Base-by-base conservation (phyloP, 2,329 filamentous ascomycete genomes). In the Diaporthe sp. region DNA sequence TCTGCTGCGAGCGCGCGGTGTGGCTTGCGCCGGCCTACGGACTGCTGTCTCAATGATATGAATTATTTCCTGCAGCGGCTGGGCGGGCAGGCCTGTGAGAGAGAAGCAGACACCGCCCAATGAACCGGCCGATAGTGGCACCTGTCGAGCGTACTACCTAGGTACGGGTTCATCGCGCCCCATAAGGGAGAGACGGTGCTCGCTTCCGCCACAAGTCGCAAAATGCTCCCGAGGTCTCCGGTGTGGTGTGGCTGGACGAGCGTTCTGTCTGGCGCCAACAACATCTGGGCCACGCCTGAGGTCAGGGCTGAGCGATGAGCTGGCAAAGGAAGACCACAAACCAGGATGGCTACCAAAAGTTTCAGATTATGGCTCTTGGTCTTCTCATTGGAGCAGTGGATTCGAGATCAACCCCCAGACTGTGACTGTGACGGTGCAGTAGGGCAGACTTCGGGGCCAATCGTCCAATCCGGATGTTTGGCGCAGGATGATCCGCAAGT, bases 311-410 rank as follows among this genome's bases (percentile, higher is more conserved):
- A 53, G 30, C 19, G 51, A 50, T 70, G 73, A 63, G 61, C 56
- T 72, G 61, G 55, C 73, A 75, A 25, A 35, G 35, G 25, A 69
- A 39, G 25, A 32, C 42, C 44, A 42, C 59, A 50, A 35, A 55
- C 58, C 32, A 30, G 44, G 22, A 50, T 27, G 35, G 56, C 32
- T 39, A 59, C 25, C 15, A 32, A 32, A 50, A 55, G 73, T 70
- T 66, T 75, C 65, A 70, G 37, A 58, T 7, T 27, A n/a, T 55
- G n/a, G 32, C 47, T 56, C 15, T 55, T 44, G 30, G 25, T 55
- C 63, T 51, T 63, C 70, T 70, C 55, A 70, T 72, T 75, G 70
- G 70, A 51, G 61, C 61, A 65, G 53, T 39, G 50, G 39, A 39
- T 55, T 55, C 47, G 44, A 55, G 58, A 73, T 70, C 72, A 37